Evolutionary conservation across 139 green algal genomes (phyloP), one percentile per base, ranked within the genome.

Genomic region (Monoraphidium neglectum): DNA sequence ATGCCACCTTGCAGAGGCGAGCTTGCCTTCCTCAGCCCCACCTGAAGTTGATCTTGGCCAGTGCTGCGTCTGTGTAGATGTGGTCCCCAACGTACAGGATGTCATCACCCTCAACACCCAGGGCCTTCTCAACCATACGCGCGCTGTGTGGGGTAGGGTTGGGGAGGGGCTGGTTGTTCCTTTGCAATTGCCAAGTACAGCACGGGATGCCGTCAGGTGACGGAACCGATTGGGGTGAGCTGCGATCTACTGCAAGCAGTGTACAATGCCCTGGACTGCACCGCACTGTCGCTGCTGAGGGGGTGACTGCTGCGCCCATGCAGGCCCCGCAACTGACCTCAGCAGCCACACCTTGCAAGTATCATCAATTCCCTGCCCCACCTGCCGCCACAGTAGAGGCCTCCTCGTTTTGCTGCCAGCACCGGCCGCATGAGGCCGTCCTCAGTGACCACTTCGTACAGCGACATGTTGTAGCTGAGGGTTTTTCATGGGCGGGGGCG

Each of bases 21-120:
- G 18, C 63, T 70, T 43, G 47, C 46, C 68, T 46, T n/a, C 1
- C 32, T 36, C 32, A 12, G 13, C 32, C 40, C 23, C 49, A 91
- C 81, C 87, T 83, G 83, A 98, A 92, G 79, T 97, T 94, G 73
- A 96, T 84, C 82, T 98, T 98, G 38, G 94, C 89, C 10, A 95
- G 71, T 37, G 87, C 90, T 15, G 93, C 93, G 62, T 98, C 94
- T 0, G 92, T 96, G 87, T 97, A 95, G 24, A 91, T 86, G 73
- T 79, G 73, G 76, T 98, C 94, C 0, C 95, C 95, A 21, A 99
- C 94, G 68, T 99, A 98, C 63, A 98, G 75, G 12, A 98, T 92
- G 69, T 97, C 90, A 40, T 98, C 93, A 16, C 95, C 94, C 15
- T 86, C 69, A 32, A 98, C 84, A 23, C 87, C 89, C 54, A 98